Base-by-base conservation (phyloP, 2,329 filamentous ascomycete species). In the Ilyonectria mors-panacis region DNA sequence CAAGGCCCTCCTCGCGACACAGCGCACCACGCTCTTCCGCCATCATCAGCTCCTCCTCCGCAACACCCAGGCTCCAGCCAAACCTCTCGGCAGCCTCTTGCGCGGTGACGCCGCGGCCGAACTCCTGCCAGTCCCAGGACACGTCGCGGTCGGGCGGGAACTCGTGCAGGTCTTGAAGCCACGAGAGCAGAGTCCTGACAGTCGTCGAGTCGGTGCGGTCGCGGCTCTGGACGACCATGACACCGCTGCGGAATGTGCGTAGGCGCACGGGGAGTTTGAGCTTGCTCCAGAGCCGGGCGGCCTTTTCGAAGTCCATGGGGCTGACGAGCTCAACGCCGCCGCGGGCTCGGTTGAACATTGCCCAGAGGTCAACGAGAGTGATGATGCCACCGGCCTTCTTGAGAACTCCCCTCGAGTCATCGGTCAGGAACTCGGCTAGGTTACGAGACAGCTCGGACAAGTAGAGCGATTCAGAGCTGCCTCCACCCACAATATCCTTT, bases 61-160 rank as follows among this genome's bases (percentile, higher is more conserved):
- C 96, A 23, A 99, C 95, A 9, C 96, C 96, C 8, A 99, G 92
- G 78, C 96, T 98, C 96, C 96, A 99, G 6, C 95, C 94, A 81
- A 99, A 99, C 56, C 90, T 86, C 79, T 97, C 93, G 0, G 96
- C 96, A 0, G 91, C 89, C 77, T 98, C 95, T 77, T 96, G 93
- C 2, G 94, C 94, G 15, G 94, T 98, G 30, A 98, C 91, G 10
- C 96, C 94, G 63, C 91, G 88, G 0, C 96, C 95, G 79, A 94
- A 98, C 45, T 85, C 76, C 53, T 85, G 85, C 92, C 92, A 94
- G 75, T 97, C 91, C 93, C 93, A 96, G 0, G 86, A 74, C 37
- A 91, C 86, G 4, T 92, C 87, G n/a, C 84, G 85, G 1, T 89
- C 86, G 0, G 91, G 91, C 6, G 90, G 88, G 55, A 90, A 85